Evolutionary conservation across 164 flowering plant species (phyloP), one percentile per base, ranked within the genome.

Genomic region (Vitis riparia): DNA sequence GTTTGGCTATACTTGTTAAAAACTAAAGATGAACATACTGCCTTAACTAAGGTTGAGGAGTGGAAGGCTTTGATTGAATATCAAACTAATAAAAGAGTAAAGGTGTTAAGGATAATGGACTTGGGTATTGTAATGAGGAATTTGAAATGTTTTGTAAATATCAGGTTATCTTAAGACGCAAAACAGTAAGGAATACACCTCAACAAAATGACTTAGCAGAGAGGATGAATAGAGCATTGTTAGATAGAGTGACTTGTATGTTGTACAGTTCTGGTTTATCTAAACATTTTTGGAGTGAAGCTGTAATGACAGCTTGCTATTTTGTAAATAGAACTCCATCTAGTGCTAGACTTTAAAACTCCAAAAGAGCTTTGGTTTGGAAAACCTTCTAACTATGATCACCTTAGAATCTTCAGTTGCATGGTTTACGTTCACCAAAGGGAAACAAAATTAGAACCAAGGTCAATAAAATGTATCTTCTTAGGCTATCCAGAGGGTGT

Each of bases 181-280:
- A 37, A 7, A 67, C 53, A 5, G 59, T 55, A 6, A 9, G 50
- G 7, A 3, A 37, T 7, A 69, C 58, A 0, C 65, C 71, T 1
- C 65, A 69, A 30, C 66, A 62, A 51, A 69, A 69, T 69, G 66
- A 59, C 4, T 9, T 69, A 50, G 66, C 51, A 9, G 71, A 69
- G 32, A 12, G 66, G 11, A 32, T 30, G 9, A 52, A 69, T 17
- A 15, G 51, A n/a, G 48, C 52, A 4, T 10, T 68, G n/a, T 10
- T 68, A n/a, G 62, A 68, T 1, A 57, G 27, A 11, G 63, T 37
- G 2, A 15, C 63, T 12, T 37, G 63, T 13, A 58, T 68, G 63
- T 32, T 48, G 2, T 19, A 3, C 9, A 8, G 23, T 29, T 29
- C 44, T 37, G 17, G 17, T 44, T 16, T 67, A 9, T n/a, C 30